Conservation (phyloP, 1,284 basidiomycete genomes). For the Anthracocystis walkeri region DNA sequence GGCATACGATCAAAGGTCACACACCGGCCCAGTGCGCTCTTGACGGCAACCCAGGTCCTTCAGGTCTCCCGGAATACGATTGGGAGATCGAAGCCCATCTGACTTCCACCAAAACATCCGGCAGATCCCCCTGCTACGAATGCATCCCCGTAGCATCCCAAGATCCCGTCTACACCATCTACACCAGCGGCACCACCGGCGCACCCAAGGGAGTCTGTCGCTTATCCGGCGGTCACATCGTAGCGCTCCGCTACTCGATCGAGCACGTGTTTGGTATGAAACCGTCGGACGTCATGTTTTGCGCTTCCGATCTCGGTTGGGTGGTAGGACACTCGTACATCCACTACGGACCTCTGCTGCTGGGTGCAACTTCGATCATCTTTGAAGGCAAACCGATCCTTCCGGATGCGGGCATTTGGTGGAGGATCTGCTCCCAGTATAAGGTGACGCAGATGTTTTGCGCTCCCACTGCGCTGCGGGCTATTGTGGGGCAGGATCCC, state of each 20-base stretch:
- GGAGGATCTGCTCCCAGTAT: slow-evolving; percentile 56
- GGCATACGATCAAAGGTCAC: slow-evolving; percentile 60
- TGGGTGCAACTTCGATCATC: slow-evolving; percentile 61
- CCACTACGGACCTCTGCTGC: slow-evolving; percentile 62
- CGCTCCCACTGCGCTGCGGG: slow-evolving; percentile 62
- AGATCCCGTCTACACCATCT: slow-evolving; percentile 58
- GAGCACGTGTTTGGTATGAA: slow-evolving; percentile 62
- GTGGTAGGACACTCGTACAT: slow-evolving; percentile 56
- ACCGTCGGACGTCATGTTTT: slow-evolving; percentile 54
- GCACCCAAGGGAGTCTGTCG: slow-evolving; percentile 63
- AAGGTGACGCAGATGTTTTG: slow-evolving; percentile 60
- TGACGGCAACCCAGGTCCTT: slow-evolving; percentile 27
- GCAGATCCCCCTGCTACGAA: slow-evolving; percentile 49
- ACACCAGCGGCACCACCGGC: slow-evolving; percentile 64
- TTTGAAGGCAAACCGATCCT: slow-evolving; percentile 68
- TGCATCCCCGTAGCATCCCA: slow-evolving; percentile 58
- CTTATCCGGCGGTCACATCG: slow-evolving; percentile 61
- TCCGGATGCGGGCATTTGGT: slow-evolving; percentile 65
- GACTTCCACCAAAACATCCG: slow-evolving; percentile 28
- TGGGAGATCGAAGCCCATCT: slow-evolving; percentile 55
- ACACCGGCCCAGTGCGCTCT: slow-evolving; percentile 25
- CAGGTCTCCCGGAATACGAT: slow-evolving; percentile 54
- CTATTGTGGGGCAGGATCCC: slow-evolving; percentile 62
- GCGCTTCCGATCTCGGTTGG: slow-evolving; percentile 58
- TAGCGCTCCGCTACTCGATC: slow-evolving; percentile 59